Conservation (phyloP, 1,284 basidiomycete genomes). For the Pseudozyma sp. region DNA sequence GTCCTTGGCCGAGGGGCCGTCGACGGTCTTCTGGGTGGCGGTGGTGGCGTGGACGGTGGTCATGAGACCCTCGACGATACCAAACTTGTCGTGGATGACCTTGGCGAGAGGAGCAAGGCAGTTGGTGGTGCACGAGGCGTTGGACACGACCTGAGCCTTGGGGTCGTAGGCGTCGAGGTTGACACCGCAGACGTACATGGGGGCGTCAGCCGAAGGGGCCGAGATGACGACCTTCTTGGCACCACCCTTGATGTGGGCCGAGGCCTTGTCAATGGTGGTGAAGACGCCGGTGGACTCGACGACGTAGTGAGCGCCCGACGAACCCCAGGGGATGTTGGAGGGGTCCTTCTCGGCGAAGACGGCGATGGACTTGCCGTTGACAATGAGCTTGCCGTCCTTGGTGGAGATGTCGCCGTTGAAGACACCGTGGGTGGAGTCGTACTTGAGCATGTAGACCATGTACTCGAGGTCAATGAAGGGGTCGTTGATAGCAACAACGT, state of each 20-base stretch:
- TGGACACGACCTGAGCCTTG: conserved; percentile 90
- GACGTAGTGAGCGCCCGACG: conserved; percentile 87
- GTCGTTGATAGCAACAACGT: conserved; percentile 70
- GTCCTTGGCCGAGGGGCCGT: conserved; percentile 74
- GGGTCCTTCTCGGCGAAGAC: conserved; percentile 89
- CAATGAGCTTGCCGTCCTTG: conserved; percentile 89
- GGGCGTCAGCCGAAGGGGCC: conserved; percentile 96
- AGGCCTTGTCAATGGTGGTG: conserved; percentile 90
- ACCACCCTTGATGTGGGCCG: conserved; percentile 95
- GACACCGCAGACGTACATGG: conserved; percentile 87
- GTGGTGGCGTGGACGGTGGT: conserved; percentile 87
- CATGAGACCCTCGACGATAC: conserved; percentile 79
- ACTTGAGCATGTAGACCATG: conserved; percentile 90
- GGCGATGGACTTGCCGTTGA: conserved; percentile 82
- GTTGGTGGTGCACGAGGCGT: conserved; percentile 99
- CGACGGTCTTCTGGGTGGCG: conserved; percentile 99
- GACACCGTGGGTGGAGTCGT: conserved; percentile 95
- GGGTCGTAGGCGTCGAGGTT: conserved; percentile 95
- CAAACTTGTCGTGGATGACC: conserved; percentile 88
- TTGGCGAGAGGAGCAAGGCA: conserved; percentile 94
- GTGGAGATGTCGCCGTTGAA: conserved; percentile 87
- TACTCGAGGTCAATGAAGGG: conserved; percentile 91
- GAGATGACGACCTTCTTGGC: conserved; percentile 99
- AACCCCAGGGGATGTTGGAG: conserved; percentile 84
- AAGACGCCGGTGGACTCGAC: conserved; percentile 99